Evolutionary conservation across 441 rosid species (phyloP).

Genomic region (Croton laevigatus): DNA sequence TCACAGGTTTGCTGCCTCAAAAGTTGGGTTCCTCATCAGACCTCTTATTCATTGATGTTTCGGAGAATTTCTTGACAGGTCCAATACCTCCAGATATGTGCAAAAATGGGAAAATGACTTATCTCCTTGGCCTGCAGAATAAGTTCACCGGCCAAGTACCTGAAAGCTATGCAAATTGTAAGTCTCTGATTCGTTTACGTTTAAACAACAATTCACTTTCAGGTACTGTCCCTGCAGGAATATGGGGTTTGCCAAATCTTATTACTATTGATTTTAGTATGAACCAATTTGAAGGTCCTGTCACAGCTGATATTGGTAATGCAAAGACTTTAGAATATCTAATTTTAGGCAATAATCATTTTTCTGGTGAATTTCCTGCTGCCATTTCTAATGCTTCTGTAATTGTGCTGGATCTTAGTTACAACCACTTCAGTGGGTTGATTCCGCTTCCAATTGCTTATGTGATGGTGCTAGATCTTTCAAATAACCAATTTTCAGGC

Average conservation of each 20-base stretch:
- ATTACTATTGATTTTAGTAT: conserved; percentile 51
- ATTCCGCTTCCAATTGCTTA: conserved; percentile 33
- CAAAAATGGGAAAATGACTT: conserved; percentile 62
- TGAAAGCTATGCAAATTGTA: conserved; percentile 56
- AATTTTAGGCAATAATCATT: too few species aligned
- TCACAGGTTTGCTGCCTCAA: conserved; percentile 71
- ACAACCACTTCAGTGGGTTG: conserved; percentile 40
- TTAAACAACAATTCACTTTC: conserved; percentile 65
- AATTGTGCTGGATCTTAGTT: conserved; percentile 52
- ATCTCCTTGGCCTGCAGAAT: conserved; percentile 68
- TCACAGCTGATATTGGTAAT: conserved; percentile 54
- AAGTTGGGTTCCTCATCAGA: conserved; percentile 71
- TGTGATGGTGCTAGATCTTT: conserved; percentile 36
- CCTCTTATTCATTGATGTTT: conserved; percentile 66
- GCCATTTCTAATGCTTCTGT: too few species aligned
- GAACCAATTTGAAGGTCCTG: conserved; percentile 63
- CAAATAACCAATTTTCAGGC: conserved; percentile 40
- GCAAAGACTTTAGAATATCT: conserved; percentile 51
- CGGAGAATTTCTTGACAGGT: conserved; percentile 71
- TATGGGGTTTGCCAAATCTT: conserved; percentile 81
- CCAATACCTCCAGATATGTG: conserved; percentile 88
- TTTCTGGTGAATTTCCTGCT: too few species aligned
- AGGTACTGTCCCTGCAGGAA: conserved; percentile 59
- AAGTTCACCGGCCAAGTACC: conserved; percentile 72
- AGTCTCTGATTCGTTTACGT: conserved; percentile 56